phyloP scores from a whole-genome alignment of 345 rosid genomes.

The Diplotaxis tenuifolia region DNA sequence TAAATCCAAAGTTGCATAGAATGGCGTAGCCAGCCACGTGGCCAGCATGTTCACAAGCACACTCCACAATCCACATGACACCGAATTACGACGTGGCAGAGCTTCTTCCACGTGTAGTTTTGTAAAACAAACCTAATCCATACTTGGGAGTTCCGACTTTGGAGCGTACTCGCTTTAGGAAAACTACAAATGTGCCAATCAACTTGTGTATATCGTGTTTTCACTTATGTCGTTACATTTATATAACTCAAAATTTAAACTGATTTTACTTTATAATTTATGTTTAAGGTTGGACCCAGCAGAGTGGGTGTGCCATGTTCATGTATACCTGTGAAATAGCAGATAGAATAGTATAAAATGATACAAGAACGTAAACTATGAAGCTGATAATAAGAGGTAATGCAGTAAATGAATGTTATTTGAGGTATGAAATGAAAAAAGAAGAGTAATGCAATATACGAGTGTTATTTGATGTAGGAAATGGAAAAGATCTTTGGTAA shows the following conservation, averaged over 20 bases:
- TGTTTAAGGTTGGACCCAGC: too few relatives aligned
- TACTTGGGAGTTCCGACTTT: not conserved
- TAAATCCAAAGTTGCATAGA: constrained; percentile 1
- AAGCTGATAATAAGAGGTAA: too few relatives aligned
- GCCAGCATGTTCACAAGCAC: not conserved
- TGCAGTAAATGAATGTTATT: too few relatives aligned
- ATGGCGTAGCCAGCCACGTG: constrained; percentile 1
- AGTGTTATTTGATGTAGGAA: not conserved
- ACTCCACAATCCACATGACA: constrained; percentile 16
- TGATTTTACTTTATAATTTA: too few relatives aligned
- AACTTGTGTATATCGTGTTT: not conserved
- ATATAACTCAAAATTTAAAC: too few relatives aligned
- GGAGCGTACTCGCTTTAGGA: constrained; percentile 2
- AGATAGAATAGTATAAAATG: too few relatives aligned
- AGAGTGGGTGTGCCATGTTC: too few relatives aligned
- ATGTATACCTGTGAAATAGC: too few relatives aligned
- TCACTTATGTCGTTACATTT: too few relatives aligned
- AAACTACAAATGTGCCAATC: constrained; percentile 25
- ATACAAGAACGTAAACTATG: too few relatives aligned
- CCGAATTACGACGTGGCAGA: not conserved
- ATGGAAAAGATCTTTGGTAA: not conserved
- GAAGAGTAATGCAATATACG: not conserved
- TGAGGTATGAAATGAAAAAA: too few relatives aligned
- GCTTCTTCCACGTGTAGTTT: not conserved
- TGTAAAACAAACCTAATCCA: not conserved